Evolutionary conservation across 2,329 filamentous ascomycete species (phyloP).

Genomic region (Claviceps arundinis): DNA sequence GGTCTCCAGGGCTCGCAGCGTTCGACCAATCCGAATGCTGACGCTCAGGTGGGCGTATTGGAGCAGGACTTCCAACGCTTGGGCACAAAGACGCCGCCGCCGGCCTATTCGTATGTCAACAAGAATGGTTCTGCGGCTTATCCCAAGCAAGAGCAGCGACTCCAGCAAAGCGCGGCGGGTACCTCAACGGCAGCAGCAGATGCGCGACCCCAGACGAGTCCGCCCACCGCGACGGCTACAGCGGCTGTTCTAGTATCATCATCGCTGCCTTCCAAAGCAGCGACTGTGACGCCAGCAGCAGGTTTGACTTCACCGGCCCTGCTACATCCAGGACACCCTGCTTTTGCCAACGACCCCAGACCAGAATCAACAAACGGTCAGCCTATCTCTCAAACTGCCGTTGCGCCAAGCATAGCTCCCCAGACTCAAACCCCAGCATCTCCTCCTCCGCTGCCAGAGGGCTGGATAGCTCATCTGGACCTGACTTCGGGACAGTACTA

Average conservation of each 20-base stretch:
- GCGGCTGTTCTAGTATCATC: conserved; percentile 1
- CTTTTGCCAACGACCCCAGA: conserved; percentile 74
- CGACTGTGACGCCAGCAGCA: conserved; percentile 7
- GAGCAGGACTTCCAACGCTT: conserved; percentile 79
- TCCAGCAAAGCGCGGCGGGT: conserved; percentile 17
- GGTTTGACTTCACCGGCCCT: conserved; percentile 33
- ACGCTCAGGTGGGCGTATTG: conserved; percentile 53
- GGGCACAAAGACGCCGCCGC: conserved; percentile 73
- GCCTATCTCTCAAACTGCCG: conserved; percentile 26
- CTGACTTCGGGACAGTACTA: conserved; percentile 96
- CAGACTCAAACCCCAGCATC: conserved; percentile 53
- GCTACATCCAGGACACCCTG: conserved; percentile 61
- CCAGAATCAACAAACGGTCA: conserved; percentile 35
- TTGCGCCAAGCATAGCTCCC: conserved; percentile 25
- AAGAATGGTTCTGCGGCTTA: conserved; percentile 43
- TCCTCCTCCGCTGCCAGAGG: conserved; percentile 86
- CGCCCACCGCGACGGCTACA: conserved; percentile 7
- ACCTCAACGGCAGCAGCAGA: conserved; percentile 11
- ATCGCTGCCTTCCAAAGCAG: conserved; percentile 1
- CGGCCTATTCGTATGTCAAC: conserved; percentile 81
- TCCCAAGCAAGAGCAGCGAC: conserved; percentile 64
- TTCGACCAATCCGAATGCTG: conserved; percentile 16
- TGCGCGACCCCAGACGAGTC: conserved; percentile 2
- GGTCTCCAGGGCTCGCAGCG: not conserved
- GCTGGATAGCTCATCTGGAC: conserved; percentile 95